phyloP scores from a whole-genome alignment of 169 alveolate species.

The Plasmodium yoelii region DNA sequence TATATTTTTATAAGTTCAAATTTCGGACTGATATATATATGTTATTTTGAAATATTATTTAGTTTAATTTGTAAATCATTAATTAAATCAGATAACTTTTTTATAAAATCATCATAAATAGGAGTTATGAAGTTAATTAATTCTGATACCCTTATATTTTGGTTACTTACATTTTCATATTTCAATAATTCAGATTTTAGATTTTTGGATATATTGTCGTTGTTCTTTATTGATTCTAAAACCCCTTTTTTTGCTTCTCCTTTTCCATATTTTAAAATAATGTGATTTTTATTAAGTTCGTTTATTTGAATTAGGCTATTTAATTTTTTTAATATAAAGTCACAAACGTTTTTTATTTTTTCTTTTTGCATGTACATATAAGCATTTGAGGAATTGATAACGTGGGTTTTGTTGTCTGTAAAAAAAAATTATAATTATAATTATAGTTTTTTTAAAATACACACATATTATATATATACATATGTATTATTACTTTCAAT shows the following conservation, averaged over 20 bases:
- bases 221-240: slow-evolving; percentile 23
- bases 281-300: slow-evolving; percentile 7
- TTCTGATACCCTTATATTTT: slow-evolving; percentile 28
- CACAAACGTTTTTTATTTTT: slow-evolving; percentile 33
- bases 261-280: slow-evolving; percentile 43
- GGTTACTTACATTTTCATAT: slow-evolving; percentile 15
- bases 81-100: slow-evolving; percentile 11
- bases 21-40: neutral
- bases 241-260: slow-evolving; percentile 21
- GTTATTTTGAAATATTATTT: slow-evolving; percentile 4
- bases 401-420: slow-evolving; percentile 31
- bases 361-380: neutral
- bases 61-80: slow-evolving; percentile 13
- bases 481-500: slow-evolving; percentile 47
- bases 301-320: slow-evolving; percentile 12
- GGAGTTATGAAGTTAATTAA: slow-evolving; percentile 28
- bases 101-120: slow-evolving; percentile 21
- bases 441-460: neutral
- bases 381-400: slow-evolving; percentile 33
- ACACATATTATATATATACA: slow-evolving; percentile 1
- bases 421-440: neutral
- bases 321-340: slow-evolving; percentile 30
- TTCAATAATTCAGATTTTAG: slow-evolving; percentile 26
- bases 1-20: neutral
- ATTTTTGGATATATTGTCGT: slow-evolving; percentile 21